Evolutionary conservation across 495 filamentous ascomycete species (phyloP).

Genomic region (Aspergillus ostianus): DNA sequence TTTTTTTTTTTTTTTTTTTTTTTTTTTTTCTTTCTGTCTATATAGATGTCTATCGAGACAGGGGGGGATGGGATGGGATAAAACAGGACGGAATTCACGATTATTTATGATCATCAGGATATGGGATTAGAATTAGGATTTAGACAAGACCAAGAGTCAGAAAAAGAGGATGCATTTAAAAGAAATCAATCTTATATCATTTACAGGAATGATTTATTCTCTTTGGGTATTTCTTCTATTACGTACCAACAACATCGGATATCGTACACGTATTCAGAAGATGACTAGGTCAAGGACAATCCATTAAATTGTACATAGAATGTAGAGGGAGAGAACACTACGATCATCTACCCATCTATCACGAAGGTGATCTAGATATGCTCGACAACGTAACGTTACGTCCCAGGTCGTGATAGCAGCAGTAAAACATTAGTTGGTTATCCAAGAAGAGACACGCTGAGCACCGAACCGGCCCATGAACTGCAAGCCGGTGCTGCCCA

Average conservation of each 20-base stretch:
- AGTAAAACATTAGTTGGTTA: conserved; percentile 60
- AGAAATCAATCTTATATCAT: too few relatives aligned
- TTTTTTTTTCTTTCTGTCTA: too few relatives aligned
- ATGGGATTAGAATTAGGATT: background rate
- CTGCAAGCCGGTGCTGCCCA: conserved; percentile 86
- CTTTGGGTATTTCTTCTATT: too few relatives aligned
- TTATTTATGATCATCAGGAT: conserved; percentile 9
- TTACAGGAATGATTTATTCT: too few relatives aligned
- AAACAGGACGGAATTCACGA: background rate
- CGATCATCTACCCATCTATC: background rate
- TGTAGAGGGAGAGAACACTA: background rate
- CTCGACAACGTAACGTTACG: background rate
- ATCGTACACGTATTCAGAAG: too few relatives aligned
- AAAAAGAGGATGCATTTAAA: background rate
- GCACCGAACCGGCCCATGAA: conserved; percentile 84
- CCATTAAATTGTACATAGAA: conserved; percentile 3
- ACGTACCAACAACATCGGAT: too few relatives aligned
- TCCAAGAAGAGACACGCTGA: conserved; percentile 81
- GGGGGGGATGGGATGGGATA: too few relatives aligned
- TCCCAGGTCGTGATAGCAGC: background rate
- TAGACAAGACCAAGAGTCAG: background rate
- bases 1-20: too few relatives aligned
- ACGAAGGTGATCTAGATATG: background rate
- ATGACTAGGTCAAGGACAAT: background rate
- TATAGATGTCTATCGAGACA: too few relatives aligned